Percentiles rank a stretch among this genome's conserved stretches.
These are phyloP conservation scores for Phlebopus sp. DNA, from an alignment of 1,284 basidiomycete genomes.

Conservation along the genomic window DNA sequence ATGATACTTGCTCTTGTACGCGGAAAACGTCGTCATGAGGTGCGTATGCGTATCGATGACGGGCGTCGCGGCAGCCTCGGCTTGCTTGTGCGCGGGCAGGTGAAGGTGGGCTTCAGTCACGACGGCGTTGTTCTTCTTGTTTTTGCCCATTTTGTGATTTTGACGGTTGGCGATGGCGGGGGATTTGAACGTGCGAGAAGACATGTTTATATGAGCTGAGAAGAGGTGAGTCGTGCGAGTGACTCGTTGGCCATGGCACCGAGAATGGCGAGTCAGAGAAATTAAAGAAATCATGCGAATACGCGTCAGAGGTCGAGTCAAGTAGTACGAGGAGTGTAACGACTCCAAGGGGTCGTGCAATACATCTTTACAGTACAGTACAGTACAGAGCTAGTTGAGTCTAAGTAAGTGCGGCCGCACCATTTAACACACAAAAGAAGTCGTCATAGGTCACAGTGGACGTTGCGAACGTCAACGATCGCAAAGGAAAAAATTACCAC, in stretches of 20 bases:
- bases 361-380: no score
- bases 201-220: background rate
- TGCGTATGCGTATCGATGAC: slow-evolving; percentile 83
- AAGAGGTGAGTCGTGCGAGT: slow-evolving; percentile 3
- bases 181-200: background rate
- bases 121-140: slow-evolving; percentile 28
- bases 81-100: slow-evolving; percentile 24
- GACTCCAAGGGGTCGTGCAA: no score
- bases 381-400: no score
- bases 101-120: slow-evolving; percentile 31
- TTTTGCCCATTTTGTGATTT: slow-evolving; percentile 31
- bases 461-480: no score
- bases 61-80: slow-evolving; percentile 29
- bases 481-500: no score
- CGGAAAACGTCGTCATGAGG: slow-evolving; percentile 63
- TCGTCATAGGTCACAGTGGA: no score
- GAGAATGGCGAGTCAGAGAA: background rate
- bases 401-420: no score
- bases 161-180: background rate
- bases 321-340: no score
- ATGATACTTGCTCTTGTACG: slow-evolving; percentile 60
- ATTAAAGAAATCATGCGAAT: background rate
- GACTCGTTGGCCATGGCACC: background rate
- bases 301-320: background rate
- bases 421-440: no score